Evolutionary conservation across 305 asterid genomes (phyloP), one percentile per base, ranked within the genome.

Genomic region (Solanum chacoense): DNA sequence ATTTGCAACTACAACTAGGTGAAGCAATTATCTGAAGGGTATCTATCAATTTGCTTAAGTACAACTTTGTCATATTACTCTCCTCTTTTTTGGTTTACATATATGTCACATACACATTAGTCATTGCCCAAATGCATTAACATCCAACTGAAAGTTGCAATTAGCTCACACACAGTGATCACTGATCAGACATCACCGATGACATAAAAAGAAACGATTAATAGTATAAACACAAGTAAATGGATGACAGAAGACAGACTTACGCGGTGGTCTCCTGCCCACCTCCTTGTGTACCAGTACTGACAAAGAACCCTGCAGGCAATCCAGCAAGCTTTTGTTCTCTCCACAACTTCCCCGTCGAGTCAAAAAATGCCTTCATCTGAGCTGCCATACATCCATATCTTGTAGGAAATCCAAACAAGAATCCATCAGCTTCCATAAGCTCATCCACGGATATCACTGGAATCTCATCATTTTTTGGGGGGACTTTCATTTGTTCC

Each of bases 211-310:
- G 86, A 80, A 16, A 80, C 1, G 28, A 80, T 14, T 13, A 80
- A 28, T 28, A 16, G 37, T 80, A 8, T 16, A 28, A 42, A 80
- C 28, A 80, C 28, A 16, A 28, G 38, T 42, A 80, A 42, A 80
- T 42, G 69, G 16, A 80, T 80, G 38, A 80, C 71, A 42, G 36
- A 80, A 80, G 69, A 59, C 0, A 80, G 59, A 91, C 94, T 91
- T 91, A 93, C 97, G 96, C 95, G n/a, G 96, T 93, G 11, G 96
- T 93, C 89, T 94, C 97, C 55, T 94, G 97, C 14, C 97, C 97
- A 50, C 97, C 97, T 22, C 97, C 95, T 89, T 94, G 96, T 8
- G 96, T 92, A 16, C 95, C 96, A 8, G 95, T 93, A 88, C 97
- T 92, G 38, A 93, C 94, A 85, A 94, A 94, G 89, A 93, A 92